These are phyloP conservation scores for Suillus ampliporus DNA, from an alignment of 768 basidiomycete genomes.

Conservation along the genomic window DNA sequence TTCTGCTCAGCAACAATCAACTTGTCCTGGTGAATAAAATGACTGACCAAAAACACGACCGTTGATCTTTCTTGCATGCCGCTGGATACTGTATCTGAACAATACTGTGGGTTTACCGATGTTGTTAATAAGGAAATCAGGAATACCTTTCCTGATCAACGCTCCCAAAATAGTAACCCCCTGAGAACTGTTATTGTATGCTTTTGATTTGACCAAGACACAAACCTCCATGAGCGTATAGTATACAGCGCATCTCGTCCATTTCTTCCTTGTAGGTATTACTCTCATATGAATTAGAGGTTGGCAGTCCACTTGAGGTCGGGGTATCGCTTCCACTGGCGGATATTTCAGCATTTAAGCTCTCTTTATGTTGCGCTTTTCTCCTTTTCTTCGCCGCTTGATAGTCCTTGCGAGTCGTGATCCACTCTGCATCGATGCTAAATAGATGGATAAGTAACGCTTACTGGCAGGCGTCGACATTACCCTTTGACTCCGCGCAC, in stretches of 20 bases:
- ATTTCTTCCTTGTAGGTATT: conserved; percentile 67
- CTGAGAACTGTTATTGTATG: conserved; percentile 40
- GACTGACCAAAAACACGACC: conserved; percentile 81
- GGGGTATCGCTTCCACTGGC: conserved; percentile 3
- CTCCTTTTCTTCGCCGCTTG: conserved; percentile 63
- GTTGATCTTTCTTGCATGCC: conserved; percentile 90
- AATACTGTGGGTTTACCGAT: conserved; percentile 12
- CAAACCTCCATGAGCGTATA: conserved; percentile 80
- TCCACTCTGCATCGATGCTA: conserved; percentile 89
- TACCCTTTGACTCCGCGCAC: conserved; percentile 85
- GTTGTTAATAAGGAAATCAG: conserved; percentile 1
- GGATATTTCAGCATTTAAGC: conserved; percentile 4
- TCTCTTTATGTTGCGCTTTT: conserved; percentile 47
- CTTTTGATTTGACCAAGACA: conserved; percentile 7
- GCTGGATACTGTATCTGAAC: conserved; percentile 72
- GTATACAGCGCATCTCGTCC: conserved; percentile 85
- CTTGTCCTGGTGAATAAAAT: not conserved
- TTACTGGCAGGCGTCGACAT: conserved; percentile 33
- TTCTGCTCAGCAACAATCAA: conserved; percentile 21
- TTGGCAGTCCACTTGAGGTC: conserved; percentile 18
- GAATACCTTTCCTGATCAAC: conserved; percentile 73
- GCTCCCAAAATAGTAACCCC: conserved; percentile 86
- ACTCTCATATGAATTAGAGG: conserved; percentile 36
- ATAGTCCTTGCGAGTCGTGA: conserved; percentile 85
- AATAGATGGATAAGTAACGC: conserved; percentile 18